phyloP scores from a whole-genome alignment of 768 basidiomycete species.

The Russula abietina region DNA sequence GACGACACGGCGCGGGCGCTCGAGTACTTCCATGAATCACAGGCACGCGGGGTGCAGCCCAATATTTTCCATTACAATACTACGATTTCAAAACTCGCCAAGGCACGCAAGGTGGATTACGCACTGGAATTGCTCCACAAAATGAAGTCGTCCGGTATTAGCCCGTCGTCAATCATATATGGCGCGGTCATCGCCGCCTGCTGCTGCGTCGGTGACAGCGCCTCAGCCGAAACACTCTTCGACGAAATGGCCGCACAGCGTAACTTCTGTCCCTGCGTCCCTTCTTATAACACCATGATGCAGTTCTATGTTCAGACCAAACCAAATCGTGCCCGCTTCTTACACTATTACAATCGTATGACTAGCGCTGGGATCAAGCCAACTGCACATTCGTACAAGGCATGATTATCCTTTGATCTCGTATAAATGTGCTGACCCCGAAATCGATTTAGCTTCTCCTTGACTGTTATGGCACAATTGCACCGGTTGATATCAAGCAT shows the following conservation, averaged over 20 bases:
- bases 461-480: constrained; percentile 81
- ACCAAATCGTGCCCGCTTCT: constrained; percentile 70
- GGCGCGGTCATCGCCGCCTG: constrained; percentile 93
- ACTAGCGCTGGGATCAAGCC: constrained; percentile 55
- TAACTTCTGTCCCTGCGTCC: constrained; percentile 83
- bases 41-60: constrained; percentile 59
- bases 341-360: constrained; percentile 71
- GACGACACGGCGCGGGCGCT: constrained; percentile 89
- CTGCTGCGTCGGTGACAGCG: constrained; percentile 83
- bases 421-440: constrained; percentile 14
- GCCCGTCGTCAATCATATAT: constrained; percentile 83
- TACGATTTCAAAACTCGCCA: constrained; percentile 91
- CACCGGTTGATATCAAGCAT: constrained; percentile 69
- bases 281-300: constrained; percentile 99
- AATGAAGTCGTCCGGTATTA: constrained; percentile 67
- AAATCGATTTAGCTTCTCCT: constrained; percentile 60
- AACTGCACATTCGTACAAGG: constrained; percentile 93
- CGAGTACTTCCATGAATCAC: constrained; percentile 75
- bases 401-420: constrained; percentile 29
- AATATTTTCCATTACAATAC: constrained; percentile 94
- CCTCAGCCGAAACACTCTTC: constrained; percentile 78
- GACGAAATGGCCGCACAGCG: constrained; percentile 68
- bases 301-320: constrained; percentile 90
- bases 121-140: constrained; percentile 82
- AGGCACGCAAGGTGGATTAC: constrained; percentile 87